Evolutionary conservation across 306 rosid species (phyloP), one percentile per base, ranked within the genome.

Genomic region (Dalbergia oliveri): DNA sequence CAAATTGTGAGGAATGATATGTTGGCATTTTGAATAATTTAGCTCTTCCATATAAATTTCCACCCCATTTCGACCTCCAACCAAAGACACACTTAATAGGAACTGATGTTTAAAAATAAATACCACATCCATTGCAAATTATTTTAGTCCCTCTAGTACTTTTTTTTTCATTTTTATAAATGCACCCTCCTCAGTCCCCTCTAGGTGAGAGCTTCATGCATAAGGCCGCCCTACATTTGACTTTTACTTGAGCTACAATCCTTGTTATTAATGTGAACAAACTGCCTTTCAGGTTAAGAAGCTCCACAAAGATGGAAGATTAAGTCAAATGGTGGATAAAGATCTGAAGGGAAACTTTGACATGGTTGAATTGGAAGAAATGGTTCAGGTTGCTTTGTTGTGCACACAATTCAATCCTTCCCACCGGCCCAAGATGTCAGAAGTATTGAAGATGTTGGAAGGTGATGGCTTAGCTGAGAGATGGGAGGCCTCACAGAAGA

Each of bases 391-490:
- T 60, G 94, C 99, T 21, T 88, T 96, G 56, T 70, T 96, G 47
- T 90, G 98, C 31, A 96, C 99, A 81, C 97, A 91, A 54, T 96
- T 96, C 77, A 96, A 89, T 79, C 99, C 99, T 53, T 82, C 87
- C 31, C 87, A 90, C 85, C 91, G 98, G 35, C 99, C 99, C 3
- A 96, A 90, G 83, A 93, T 91, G 99, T 96, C 97, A 0, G 99
- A 96, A 77, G 99, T 89, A 12, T 76, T 96, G 41, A 96, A 96
- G 88, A 93, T 96, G 99, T 80, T 96, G 75, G 99, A 93, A 90
- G 99, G 98, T 1, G 99, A 96, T 74, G 99, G 99, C 8, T 88
- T 96, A 68, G 94, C 97, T 6, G 99, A 96, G 84, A 96, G 91
- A 88, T 96, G 99, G 98, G 99, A 93, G 76, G 97, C 97, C 13